A percentile compares a stretch with the other conserved stretches of the same genome.
Evolutionary conservation across 257 asterid species (phyloP).

Genomic region (Plantago elongata): DNA sequence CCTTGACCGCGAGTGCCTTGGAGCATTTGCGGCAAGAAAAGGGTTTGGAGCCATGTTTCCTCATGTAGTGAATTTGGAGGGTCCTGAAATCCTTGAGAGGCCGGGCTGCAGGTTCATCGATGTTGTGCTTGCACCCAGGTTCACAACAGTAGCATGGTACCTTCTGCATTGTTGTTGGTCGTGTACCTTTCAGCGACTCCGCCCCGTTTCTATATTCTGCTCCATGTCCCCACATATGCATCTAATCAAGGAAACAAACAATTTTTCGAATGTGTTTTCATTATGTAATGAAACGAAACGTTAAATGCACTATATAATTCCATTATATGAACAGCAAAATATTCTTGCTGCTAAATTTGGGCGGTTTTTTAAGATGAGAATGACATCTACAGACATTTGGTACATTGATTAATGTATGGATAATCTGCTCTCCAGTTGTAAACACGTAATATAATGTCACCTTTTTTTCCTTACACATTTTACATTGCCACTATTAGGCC

Average conservation of each 20-base stretch:
- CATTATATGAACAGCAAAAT: too few species aligned
- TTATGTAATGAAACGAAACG: too few species aligned
- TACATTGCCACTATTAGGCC: too few species aligned
- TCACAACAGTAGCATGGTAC: constrained; percentile 81
- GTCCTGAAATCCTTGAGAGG: constrained; percentile 79
- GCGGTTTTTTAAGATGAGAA: too few species aligned
- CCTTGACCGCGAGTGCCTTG: constrained; percentile 73
- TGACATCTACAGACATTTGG: too few species aligned
- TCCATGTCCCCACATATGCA: constrained; percentile 98
- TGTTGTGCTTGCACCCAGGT: constrained; percentile 66
- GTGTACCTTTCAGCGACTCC: constrained; percentile 60
- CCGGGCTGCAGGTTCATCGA: constrained; percentile 56
- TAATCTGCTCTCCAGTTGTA: too few species aligned
- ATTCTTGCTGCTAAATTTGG: too few species aligned
- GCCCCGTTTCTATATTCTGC: constrained; percentile 77
- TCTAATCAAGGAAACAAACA: constrained; percentile 42
- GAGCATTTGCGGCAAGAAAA: constrained; percentile 63
- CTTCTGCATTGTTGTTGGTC: constrained; percentile 73
- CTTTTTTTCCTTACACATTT: too few species aligned
- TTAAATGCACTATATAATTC: too few species aligned
- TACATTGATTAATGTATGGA: too few species aligned
- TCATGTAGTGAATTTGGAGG: constrained; percentile 83
- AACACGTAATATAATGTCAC: too few species aligned
- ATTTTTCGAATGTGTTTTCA: too few species aligned
- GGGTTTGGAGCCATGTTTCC: constrained; percentile 73